Evolutionary conservation across 2,329 filamentous ascomycete genomes (phyloP).

Genomic region (Xylaria sp.): DNA sequence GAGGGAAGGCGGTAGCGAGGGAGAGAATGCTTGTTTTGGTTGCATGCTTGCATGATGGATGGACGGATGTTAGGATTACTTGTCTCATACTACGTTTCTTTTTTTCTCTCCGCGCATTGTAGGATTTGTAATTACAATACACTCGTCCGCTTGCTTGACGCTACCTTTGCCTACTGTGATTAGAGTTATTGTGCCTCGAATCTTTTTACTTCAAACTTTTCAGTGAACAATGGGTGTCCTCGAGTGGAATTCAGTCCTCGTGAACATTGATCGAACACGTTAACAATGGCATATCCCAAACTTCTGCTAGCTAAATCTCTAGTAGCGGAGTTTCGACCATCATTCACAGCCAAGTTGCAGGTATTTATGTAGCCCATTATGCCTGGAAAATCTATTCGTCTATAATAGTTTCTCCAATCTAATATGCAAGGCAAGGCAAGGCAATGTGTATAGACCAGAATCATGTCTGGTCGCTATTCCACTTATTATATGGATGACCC

Average conservation of each 20-base stretch:
- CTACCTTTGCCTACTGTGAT: neutral
- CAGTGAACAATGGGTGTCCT: neutral
- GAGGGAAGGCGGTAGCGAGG: neutral
- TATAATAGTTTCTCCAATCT: neutral
- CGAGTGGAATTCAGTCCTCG: neutral
- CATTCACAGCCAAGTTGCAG: neutral
- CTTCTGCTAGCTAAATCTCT: neutral
- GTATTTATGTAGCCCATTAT: neutral
- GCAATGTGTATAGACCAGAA: too few species aligned
- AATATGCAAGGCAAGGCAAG: neutral
- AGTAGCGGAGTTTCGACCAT: neutral
- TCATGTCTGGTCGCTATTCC: neutral
- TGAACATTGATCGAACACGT: too few species aligned
- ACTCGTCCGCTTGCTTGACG: neutral
- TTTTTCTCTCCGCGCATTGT: constrained; percentile 33
- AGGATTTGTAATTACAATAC: constrained; percentile 28
- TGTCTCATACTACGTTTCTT: constrained; percentile 24
- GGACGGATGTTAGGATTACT: constrained; percentile 20
- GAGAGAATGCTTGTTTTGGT: constrained; percentile 11
- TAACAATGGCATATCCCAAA: neutral
- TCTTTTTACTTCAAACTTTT: neutral
- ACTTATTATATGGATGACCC: neutral
- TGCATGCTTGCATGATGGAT: constrained; percentile 27
- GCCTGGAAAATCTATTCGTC: constrained; percentile 7
- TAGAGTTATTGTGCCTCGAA: neutral